Evolutionary conservation across 2,329 filamentous ascomycete species (phyloP), one percentile per base, ranked within the genome.

Genomic region (Alternaria longipes): DNA sequence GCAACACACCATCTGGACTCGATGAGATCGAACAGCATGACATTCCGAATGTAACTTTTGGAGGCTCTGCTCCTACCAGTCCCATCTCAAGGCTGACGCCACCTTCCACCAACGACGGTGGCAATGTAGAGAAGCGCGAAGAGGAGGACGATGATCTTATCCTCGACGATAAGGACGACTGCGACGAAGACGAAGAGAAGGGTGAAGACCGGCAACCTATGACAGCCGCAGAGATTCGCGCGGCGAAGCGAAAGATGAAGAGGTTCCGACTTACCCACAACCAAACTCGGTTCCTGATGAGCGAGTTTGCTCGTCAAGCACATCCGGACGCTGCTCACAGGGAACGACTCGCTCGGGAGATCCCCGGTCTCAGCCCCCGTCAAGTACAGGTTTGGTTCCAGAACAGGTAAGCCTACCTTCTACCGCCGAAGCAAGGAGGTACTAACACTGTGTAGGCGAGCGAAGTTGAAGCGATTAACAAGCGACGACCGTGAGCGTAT

Each of bases 321-420:
- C 94, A 97, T 76, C 94, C 94, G 8, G 94, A 98, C 80, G 94
- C 94, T 41, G 91, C 92, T 47, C 93, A 97, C 78, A 86, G 94
- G 64, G 94, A 97, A 77, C 86, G 93, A 47, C 84, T 98, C 38
- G 94, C 94, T 4, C 85, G 91, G 65, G 93, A 97, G 77, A 97
- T 98, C 46, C 94, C 94, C 32, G 94, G 94, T 1, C 81, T 98
- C 50, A 97, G 92, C 72, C 92, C 94, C 38, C 88, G 94, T 63
- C 94, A 98, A 77, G 94, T 98, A 24, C 94, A 98, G 79, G 94
- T 98, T 51, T 98, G 94, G 94, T 98, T 98, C 80, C 94, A 98
- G 80, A 98, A 98, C 80, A 88, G 94, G 94, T 97, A 86, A 71
- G 85, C 74, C 55, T 30, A 26, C n/a, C 22, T 41, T 11, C 28